Evolutionary conservation across 768 basidiomycete species (phyloP).

Genomic region (Pulveroboletus sp.): DNA sequence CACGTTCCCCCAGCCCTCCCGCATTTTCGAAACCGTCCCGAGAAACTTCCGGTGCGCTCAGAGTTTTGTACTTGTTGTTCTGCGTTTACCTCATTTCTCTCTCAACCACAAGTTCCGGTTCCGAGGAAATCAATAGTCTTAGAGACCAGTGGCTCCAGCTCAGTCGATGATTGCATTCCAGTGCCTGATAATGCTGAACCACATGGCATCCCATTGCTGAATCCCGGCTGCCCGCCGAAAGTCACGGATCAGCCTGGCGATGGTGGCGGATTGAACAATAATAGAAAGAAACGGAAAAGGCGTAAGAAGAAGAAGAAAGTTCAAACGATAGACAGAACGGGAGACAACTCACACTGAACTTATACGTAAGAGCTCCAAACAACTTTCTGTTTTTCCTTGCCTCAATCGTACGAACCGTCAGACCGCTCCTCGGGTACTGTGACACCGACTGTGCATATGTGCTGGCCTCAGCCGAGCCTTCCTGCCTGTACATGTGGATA

Average conservation of each 20-base stretch:
- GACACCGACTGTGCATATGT: background rate
- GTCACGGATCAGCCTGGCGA: slow-evolving; percentile 12
- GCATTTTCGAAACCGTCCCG: slow-evolving; percentile 4
- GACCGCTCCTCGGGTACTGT: slow-evolving; percentile 1
- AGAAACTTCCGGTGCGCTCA: slow-evolving; percentile 17
- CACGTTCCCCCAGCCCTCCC: background rate
- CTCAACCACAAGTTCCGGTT: slow-evolving; percentile 15
- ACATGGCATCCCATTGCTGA: slow-evolving; percentile 45
- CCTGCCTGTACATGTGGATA: background rate
- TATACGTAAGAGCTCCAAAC: slow-evolving; percentile 13
- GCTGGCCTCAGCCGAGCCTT: background rate
- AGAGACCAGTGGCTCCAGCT: slow-evolving; percentile 4
- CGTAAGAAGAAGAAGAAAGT: slow-evolving; percentile 56
- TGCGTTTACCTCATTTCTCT: slow-evolving; percentile 12
- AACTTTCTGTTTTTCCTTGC: background rate
- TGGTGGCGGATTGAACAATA: slow-evolving; percentile 18
- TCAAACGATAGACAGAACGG: slow-evolving; percentile 24
- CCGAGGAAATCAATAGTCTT: slow-evolving; percentile 2
- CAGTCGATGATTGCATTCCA: slow-evolving; percentile 1
- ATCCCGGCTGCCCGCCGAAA: slow-evolving; percentile 50
- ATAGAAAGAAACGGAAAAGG: slow-evolving; percentile 55
- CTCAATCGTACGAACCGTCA: slow-evolving; percentile 2
- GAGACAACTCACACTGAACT: slow-evolving; percentile 11
- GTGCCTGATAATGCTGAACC: slow-evolving; percentile 12
- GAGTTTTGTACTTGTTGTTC: slow-evolving; percentile 5